Evolutionary conservation across 225 moss, liverwort and hornwort genomes (phyloP), one percentile per base, ranked within the genome.

Genomic region (Physcomitrium patens): DNA sequence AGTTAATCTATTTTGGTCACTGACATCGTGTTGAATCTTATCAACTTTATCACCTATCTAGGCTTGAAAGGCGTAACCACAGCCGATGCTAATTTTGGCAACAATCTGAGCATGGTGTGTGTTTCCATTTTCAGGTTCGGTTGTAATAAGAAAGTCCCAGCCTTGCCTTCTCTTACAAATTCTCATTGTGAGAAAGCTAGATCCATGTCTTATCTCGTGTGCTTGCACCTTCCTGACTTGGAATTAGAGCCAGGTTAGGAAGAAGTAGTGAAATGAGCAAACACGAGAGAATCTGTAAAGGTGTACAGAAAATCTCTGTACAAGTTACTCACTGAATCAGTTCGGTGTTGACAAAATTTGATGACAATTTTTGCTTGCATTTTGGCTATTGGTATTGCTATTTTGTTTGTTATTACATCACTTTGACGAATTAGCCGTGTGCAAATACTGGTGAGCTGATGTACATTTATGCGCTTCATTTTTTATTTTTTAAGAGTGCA

Each of bases 81-180:
- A 8, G 28, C 1, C 17, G 20, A 48, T 55, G n/a, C 28, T 20
- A 27, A 31, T 16, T 28, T 24, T 19, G 26, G 26, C 9, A 12
- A 49, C 63, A 45, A n/a, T 69, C 44, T 48, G 10, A 19, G 49
- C 6, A 43, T 58, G 28, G 16, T 67, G 63, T 79, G 48, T 48
- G 31, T 53, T 1, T 70, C 12, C 14, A 54, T 37, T 20, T 44
- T 64, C 79, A 87, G 87, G 87, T 87, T 68, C 84, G 81, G 67
- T 74, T 87, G 77, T 84, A 87, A 77, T 87, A 64, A 65, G 70
- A 73, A 51, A 48, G 16, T 23, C 31, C 57, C 19, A 24, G 0
- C 23, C 31, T 23, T 63, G 70, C 17, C 54, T 77, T 45, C 31
- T 37, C 31, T 37, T 44, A 71, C 57, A 83, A 43, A 71, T 44